Evolutionary conservation across 257 asterid species (phyloP).

Genomic region (Solanum habrochaites): DNA sequence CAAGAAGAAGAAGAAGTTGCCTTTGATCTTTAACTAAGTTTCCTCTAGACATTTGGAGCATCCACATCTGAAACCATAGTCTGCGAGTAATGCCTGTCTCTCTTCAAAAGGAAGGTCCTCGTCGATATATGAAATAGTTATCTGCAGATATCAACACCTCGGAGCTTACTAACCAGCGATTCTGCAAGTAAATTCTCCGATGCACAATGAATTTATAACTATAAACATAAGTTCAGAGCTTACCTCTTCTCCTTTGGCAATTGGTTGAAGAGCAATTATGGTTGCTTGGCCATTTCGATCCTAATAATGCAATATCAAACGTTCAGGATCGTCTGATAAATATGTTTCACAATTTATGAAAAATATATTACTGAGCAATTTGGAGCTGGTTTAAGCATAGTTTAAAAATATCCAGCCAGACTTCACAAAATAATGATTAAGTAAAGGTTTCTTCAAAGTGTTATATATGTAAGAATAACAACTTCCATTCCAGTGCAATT

Average conservation of each 20-base stretch:
- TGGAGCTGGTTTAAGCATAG: background rate
- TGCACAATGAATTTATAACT: background rate
- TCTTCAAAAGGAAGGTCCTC: constrained; percentile 73
- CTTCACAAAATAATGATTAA: background rate
- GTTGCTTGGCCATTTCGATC: constrained; percentile 85
- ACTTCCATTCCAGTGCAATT: background rate
- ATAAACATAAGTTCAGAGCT: background rate
- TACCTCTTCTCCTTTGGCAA: constrained; percentile 77
- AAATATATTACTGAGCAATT: background rate
- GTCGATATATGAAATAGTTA: constrained; percentile 81
- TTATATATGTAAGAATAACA: background rate
- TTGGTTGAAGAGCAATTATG: constrained; percentile 48
- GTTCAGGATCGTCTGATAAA: background rate
- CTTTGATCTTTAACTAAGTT: background rate
- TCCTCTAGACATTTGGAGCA: constrained; percentile 66
- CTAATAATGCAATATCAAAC: constrained; percentile 18
- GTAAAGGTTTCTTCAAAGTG: background rate
- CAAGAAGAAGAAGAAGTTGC: background rate
- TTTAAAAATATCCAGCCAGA: background rate
- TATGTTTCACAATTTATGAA: background rate
- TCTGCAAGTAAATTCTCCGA: background rate
- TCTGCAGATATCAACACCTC: constrained; percentile 23
- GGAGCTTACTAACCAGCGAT: background rate
- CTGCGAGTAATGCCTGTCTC: constrained; percentile 63
- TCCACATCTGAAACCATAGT: constrained; percentile 74